A percentile compares a stretch with the other conserved stretches of the same genome.
Evolutionary conservation across 257 asterid genomes (phyloP).

Genomic region (Catharanthus roseus): DNA sequence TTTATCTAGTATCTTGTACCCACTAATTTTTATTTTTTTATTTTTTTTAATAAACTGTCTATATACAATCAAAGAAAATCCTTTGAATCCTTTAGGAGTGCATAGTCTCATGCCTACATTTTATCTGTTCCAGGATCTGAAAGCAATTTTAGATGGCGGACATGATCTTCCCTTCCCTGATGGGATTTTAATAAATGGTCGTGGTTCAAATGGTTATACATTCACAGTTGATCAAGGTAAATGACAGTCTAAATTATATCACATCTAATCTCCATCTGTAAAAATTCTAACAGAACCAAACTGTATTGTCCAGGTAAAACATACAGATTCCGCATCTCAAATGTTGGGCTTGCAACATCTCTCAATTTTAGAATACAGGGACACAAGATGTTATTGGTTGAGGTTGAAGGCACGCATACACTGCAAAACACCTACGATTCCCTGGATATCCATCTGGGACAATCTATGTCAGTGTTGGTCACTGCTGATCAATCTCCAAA

Average conservation of each 20-base stretch:
- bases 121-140: conserved; percentile 25
- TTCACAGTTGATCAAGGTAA: conserved; percentile 44
- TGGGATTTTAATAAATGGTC: conserved; percentile 46
- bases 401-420: conserved; percentile 45
- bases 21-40: background rate
- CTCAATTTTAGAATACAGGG: conserved; percentile 42
- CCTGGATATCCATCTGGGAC: conserved; percentile 44
- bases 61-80: too few relatives aligned
- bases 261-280: background rate
- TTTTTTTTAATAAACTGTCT: background rate
- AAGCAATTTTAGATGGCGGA: conserved; percentile 37
- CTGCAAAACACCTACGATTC: conserved; percentile 37
- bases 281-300: background rate
- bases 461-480: conserved; percentile 39
- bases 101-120: background rate
- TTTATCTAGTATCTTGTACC: background rate
- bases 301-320: conserved; percentile 30
- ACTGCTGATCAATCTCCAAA: conserved; percentile 38
- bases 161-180: conserved; percentile 43
- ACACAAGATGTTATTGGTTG: conserved; percentile 42
- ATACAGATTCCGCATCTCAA: conserved; percentile 41
- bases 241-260: too few relatives aligned
- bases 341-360: conserved; percentile 39
- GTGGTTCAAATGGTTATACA: conserved; percentile 28
- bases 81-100: background rate